Conservation (phyloP, 441 rosid species). For the Mallotus repandus region DNA sequence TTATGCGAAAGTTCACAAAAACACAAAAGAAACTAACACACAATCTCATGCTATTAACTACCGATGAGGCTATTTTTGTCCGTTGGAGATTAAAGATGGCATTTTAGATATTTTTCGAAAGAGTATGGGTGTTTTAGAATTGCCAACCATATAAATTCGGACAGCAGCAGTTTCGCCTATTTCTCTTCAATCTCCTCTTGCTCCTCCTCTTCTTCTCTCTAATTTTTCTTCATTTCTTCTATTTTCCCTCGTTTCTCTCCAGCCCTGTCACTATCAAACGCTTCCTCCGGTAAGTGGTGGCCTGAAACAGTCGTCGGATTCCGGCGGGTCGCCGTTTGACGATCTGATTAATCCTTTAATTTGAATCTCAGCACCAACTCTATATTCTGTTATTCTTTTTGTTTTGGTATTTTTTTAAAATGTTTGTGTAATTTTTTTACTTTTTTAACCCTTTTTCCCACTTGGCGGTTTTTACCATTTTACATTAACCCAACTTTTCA, state of each 20-base stretch:
- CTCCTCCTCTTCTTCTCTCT: too few relatives aligned
- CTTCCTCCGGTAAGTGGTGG: background rate
- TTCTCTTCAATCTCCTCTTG: constrained; percentile 12
- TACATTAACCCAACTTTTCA: background rate
- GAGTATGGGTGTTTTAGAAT: constrained; percentile 11
- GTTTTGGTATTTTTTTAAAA: background rate
- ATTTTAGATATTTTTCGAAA: background rate
- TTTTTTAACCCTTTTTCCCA: constrained; percentile 3
- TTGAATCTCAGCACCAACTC: background rate
- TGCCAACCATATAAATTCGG: constrained; percentile 18
- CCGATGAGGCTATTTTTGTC: constrained; percentile 15
- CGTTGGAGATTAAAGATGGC: constrained; percentile 6
- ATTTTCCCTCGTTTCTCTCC: background rate
- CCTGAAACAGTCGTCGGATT: constrained; percentile 4
- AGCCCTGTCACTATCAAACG: background rate
- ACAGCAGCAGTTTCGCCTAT: background rate
- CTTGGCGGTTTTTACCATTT: constrained; percentile 4
- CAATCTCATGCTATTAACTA: too few relatives aligned
- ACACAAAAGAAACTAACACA: too few relatives aligned
- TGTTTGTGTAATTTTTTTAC: background rate
- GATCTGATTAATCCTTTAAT: constrained; percentile 11
- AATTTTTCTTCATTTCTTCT: background rate
- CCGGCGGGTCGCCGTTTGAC: constrained; percentile 12
- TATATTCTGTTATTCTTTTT: background rate
- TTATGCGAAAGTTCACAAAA: too few relatives aligned